Conservation (phyloP, 192 early-diverging fungal genomes). For the Funneliformis geosporum region DNA sequence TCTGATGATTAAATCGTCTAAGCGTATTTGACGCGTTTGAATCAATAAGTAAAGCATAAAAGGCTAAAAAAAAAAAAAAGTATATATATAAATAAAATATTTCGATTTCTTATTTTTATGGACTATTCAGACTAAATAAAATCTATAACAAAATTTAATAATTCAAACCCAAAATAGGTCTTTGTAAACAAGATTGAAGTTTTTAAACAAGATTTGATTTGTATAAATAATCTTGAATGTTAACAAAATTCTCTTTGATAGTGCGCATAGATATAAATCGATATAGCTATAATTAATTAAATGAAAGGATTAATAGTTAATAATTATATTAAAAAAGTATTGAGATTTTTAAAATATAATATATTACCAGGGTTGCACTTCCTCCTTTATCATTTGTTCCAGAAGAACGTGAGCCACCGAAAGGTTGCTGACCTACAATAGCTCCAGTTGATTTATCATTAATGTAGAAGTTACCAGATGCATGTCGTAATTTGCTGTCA, state of each 20-base stretch:
- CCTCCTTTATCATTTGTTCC: conserved; percentile 99
- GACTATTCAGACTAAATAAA: too few relatives aligned
- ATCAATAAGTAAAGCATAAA: background rate
- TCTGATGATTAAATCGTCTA: conserved; percentile 28
- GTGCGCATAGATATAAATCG: conserved; percentile 92
- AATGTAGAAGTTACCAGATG: conserved; percentile 97
- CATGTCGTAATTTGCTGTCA: conserved; percentile 77
- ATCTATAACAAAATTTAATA: too few relatives aligned
- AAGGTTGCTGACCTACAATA: conserved; percentile 97
- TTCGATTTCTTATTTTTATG: too few relatives aligned
- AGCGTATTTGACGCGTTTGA: background rate
- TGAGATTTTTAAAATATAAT: background rate
- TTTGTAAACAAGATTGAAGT: conserved; percentile 54
- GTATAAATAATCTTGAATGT: conserved; percentile 76
- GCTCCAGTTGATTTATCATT: conserved; percentile 99
- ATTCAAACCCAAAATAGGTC: background rate
- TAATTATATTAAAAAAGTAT: background rate
- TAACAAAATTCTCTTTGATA: conserved; percentile 94
- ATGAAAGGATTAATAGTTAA: background rate
- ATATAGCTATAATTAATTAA: conserved; percentile 49
- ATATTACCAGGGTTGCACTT: conserved; percentile 56
- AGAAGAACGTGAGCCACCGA: conserved; percentile 90
- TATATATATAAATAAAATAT: too few relatives aligned
- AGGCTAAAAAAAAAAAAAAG: too few relatives aligned
- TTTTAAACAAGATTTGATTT: conserved; percentile 73